These are phyloP conservation scores for Polyrhizophydium stewartii DNA, from an alignment of 371 early-diverging fungal species.

Conservation along the genomic window DNA sequence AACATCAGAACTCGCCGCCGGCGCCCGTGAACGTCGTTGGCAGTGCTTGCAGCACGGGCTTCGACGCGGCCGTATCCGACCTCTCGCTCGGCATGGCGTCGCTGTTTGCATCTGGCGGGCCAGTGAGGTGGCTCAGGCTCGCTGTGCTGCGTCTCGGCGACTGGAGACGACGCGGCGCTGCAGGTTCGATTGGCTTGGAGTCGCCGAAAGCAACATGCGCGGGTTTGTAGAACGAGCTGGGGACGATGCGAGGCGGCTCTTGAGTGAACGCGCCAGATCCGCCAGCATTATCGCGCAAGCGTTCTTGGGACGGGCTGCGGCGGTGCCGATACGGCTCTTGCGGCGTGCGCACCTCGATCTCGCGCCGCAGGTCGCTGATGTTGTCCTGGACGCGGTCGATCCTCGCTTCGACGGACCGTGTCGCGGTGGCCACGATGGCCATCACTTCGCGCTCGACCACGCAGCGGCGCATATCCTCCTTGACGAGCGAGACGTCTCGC, in stretches of 20 bases:
- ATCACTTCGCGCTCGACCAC: not conserved
- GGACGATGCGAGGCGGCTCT: not conserved
- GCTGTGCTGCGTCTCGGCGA: not conserved
- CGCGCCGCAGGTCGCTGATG: not conserved
- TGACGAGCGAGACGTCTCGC: not conserved
- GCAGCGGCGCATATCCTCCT: not conserved
- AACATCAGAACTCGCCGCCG: too few species aligned
- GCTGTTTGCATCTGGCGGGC: not conserved
- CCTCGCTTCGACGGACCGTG: not conserved
- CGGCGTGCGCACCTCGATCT: not conserved
- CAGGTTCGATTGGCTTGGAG: not conserved
- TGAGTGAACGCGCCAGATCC: too few species aligned
- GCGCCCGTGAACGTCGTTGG: too few species aligned
- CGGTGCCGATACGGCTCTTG: not conserved
- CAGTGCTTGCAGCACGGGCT: not conserved
- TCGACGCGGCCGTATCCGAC: not conserved
- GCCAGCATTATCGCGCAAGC: too few species aligned
- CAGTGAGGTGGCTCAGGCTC: not conserved
- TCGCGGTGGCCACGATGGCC: not conserved
- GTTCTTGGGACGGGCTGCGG: not conserved
- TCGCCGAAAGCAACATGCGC: not conserved
- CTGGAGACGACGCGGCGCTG: not conserved
- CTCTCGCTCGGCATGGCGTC: not conserved
- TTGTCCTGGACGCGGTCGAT: not conserved
- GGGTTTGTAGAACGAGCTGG: not conserved